Conservation (phyloP, 805 yeast genomes). For the Lachancea dasiensis region DNA sequence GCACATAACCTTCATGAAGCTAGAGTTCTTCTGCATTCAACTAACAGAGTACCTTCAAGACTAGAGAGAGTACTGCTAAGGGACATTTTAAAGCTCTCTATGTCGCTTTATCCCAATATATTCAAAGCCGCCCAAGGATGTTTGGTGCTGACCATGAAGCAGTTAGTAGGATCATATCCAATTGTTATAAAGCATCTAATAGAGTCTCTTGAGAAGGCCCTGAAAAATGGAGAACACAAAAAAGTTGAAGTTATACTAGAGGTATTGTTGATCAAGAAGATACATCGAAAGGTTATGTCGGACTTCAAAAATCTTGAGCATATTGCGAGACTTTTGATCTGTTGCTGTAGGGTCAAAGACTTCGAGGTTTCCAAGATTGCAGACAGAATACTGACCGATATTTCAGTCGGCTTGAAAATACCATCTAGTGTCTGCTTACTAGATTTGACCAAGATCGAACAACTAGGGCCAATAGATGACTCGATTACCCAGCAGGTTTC, state of each 20-base stretch:
- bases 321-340: slow-evolving; percentile 43
- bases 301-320: slow-evolving; percentile 49
- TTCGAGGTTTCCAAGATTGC: slow-evolving; percentile 50
- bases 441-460: slow-evolving; percentile 30
- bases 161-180: slow-evolving; percentile 60
- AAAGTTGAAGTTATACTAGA: slow-evolving; percentile 59
- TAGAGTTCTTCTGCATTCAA: slow-evolving; percentile 64
- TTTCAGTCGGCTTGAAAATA: slow-evolving; percentile 39
- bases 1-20: slow-evolving; percentile 69
- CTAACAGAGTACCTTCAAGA: slow-evolving; percentile 63
- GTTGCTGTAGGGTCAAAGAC: slow-evolving; percentile 51
- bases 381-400: slow-evolving; percentile 41
- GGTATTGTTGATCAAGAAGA: slow-evolving; percentile 49
- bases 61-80: slow-evolving; percentile 56
- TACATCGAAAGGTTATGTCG: slow-evolving; percentile 51
- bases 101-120: slow-evolving; percentile 67
- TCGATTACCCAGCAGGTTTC: slow-evolving; percentile 51
- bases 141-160: slow-evolving; percentile 61
- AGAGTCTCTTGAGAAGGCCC: slow-evolving; percentile 42
- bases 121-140: slow-evolving; percentile 63
- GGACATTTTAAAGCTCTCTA: slow-evolving; percentile 58
- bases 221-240: slow-evolving; percentile 45
- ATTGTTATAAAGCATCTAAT: slow-evolving; percentile 42
- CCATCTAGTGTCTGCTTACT: slow-evolving; percentile 54
- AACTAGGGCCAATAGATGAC: slow-evolving; percentile 57